phyloP scores from a whole-genome alignment of 352 stramenopile genomes.

The Plasmopara halstedii region DNA sequence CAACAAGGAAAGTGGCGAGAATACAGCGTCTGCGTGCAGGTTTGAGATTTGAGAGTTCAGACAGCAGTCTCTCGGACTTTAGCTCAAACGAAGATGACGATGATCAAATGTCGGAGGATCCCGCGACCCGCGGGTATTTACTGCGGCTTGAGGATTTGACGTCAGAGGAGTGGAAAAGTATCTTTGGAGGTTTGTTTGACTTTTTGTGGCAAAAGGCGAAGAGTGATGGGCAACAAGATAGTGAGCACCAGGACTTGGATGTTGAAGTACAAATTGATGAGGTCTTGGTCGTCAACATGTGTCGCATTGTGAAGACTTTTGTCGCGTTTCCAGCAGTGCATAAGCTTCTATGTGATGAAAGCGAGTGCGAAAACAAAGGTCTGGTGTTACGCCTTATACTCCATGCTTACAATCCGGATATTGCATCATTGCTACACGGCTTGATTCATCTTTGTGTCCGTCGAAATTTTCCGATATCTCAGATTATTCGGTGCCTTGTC shows the following conservation, averaged over 20 bases:
- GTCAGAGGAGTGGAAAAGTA: conserved; percentile 53
- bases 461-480: conserved; percentile 29
- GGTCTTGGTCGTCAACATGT: conserved; percentile 61
- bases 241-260: neutral
- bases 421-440: conserved; percentile 51
- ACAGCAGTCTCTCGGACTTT: conserved; percentile 36
- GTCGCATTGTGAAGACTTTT: conserved; percentile 60
- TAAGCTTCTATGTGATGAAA: conserved; percentile 37
- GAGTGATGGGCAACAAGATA: conserved; percentile 4
- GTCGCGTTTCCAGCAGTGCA: conserved; percentile 59
- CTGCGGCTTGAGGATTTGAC: conserved; percentile 61
- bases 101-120: conserved; percentile 18
- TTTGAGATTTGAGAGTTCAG: conserved; percentile 38
- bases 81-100: conserved; percentile 19
- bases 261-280: conserved; percentile 43
- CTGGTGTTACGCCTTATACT: conserved; percentile 37
- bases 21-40: conserved; percentile 29
- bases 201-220: conserved; percentile 32
- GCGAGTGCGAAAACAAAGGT: conserved; percentile 23
- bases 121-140: conserved; percentile 49
- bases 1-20: conserved; percentile 29
- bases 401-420: conserved; percentile 57
- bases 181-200: conserved; percentile 55
- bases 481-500: conserved; percentile 48
- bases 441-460: conserved; percentile 58